Conservation (phyloP, 306 rosid genomes). For the Boehmeria nivea region DNA sequence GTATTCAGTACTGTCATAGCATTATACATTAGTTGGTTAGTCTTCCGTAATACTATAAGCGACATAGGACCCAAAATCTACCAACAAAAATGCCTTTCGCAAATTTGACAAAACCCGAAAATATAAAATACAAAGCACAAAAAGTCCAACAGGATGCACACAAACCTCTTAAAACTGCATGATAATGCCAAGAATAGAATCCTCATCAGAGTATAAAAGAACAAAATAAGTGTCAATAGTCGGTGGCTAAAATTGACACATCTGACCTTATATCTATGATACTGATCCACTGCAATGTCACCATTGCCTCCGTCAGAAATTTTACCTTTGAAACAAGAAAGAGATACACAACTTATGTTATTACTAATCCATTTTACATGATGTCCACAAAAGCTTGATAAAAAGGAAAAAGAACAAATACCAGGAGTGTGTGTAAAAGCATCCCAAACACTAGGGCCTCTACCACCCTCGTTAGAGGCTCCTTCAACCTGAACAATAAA, state of each 20-base stretch:
- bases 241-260: slow-evolving; percentile 1
- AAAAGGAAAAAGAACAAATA: not conserved
- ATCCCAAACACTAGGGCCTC: slow-evolving; percentile 91
- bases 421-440: slow-evolving; percentile 72
- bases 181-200: not conserved
- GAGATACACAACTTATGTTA: not conserved
- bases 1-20: too few species aligned
- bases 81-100: too few species aligned
- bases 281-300: slow-evolving; percentile 86
- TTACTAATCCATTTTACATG: not conserved
- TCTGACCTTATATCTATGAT: slow-evolving; percentile 77
- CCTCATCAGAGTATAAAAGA: slow-evolving; percentile 1
- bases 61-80: too few species aligned
- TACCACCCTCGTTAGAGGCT: slow-evolving; percentile 65
- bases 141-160: too few species aligned
- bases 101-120: too few species aligned
- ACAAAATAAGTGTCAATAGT: not conserved
- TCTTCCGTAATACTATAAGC: too few species aligned
- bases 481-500: slow-evolving; percentile 67
- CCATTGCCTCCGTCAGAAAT: slow-evolving; percentile 72
- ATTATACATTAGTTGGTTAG: too few species aligned
- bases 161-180: not conserved
- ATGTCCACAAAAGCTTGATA: not conserved
- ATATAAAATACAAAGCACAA: too few species aligned
- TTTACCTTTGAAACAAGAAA: slow-evolving; percentile 52